phyloP scores from a whole-genome alignment of 2,329 filamentous ascomycete genomes.

The Arthrobotrys sinensis region DNA sequence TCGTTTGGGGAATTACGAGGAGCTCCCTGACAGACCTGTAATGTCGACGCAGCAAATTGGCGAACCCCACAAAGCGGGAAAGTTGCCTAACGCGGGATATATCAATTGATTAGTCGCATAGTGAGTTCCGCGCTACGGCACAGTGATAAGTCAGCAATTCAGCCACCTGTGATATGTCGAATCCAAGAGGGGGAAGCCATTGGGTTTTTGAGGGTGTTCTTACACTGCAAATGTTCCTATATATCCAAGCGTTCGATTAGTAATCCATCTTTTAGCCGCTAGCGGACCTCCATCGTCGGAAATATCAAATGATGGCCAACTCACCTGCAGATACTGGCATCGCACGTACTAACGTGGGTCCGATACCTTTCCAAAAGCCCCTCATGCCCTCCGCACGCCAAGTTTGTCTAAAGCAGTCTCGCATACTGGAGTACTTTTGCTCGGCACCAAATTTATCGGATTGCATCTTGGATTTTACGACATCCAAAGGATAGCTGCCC shows the following conservation, averaged over 20 bases:
- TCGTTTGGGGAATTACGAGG: not conserved
- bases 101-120: constrained; percentile 60
- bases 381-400: constrained; percentile 81
- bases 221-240: constrained; percentile 60
- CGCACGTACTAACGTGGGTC: constrained; percentile 88
- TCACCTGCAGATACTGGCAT: constrained; percentile 99
- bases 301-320: constrained; percentile 74
- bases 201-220: constrained; percentile 19
- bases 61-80: constrained; percentile 53
- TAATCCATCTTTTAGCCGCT: constrained; percentile 38
- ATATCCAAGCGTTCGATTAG: constrained; percentile 35
- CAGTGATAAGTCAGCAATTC: constrained; percentile 51
- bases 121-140: constrained; percentile 56
- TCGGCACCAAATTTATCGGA: constrained; percentile 83
- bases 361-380: constrained; percentile 96
- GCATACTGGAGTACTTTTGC: constrained; percentile 84
- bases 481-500: constrained; percentile 93
- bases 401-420: constrained; percentile 88
- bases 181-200: constrained; percentile 6
- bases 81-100: constrained; percentile 28
- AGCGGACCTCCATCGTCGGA: not conserved
- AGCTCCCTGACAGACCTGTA: constrained; percentile 23
- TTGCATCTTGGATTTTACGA: constrained; percentile 99
- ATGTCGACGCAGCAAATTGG: constrained; percentile 21
- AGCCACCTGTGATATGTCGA: constrained; percentile 30